Evolutionary conservation across 371 early-diverging fungal species (phyloP), one percentile per base, ranked within the genome.

Genomic region (Conidiobolus coronatus): DNA sequence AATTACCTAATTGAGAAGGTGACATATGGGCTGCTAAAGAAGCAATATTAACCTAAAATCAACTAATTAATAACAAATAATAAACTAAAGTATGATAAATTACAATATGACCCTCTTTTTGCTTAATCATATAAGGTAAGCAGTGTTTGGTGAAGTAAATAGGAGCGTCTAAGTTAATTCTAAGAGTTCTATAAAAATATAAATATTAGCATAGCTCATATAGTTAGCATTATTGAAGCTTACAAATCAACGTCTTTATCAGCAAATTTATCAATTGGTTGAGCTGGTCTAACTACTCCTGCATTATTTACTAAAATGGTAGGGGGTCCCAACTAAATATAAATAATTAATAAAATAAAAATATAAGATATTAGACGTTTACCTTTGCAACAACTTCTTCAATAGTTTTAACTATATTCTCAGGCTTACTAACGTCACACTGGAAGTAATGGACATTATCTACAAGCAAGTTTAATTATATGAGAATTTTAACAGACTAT

Each of bases 41-140:
- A 1, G 66, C 55, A 17, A 68, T 50, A 33, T 61, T 60, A 29
- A 68, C 44, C 61, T 60, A 40, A 17, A 7, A n/a, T 11, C 12
- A 41, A 15, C 9, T 42, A 24, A 24, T 21, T 11, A 13, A 21
- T 1, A 22, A 6, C 5, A 29, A 5, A 29, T 29, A 29, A 5
- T 29, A 29, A 29, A 5, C 3, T 29, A 29, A 5, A 29, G 9
- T 5, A 3, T 3, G 29, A 29, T 29, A 12, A 7, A 54, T n/a
- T 60, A 60, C 70, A 49, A 74, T 66, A 48, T 70, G 69, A 13
- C 75, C 75, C n/a, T 60, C 55, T 51, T 70, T 61, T 37, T 42
- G 37, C 37, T 58, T 55, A 18, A 68, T 43, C 65, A 74, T 62
- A 6, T 55, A 58, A 8, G 71, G 69, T 40, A 71, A 50, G 39